Evolutionary conservation across 2,329 filamentous ascomycete species (phyloP), one percentile per base, ranked within the genome.

Genomic region (Cladosporium sp.): DNA sequence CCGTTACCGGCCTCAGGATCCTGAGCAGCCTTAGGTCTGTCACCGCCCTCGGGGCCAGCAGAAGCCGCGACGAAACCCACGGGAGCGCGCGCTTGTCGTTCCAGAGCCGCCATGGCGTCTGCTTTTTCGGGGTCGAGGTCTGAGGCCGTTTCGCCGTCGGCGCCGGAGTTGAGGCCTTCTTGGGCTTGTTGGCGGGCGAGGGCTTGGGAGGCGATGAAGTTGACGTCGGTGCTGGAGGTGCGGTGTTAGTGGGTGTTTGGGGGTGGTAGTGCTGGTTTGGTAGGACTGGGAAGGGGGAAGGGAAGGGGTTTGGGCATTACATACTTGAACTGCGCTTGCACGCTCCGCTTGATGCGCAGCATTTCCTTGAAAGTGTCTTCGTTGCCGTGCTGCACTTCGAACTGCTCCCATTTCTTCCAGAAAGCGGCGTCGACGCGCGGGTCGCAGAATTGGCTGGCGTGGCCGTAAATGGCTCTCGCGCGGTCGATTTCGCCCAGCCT

Each of bases 321-420:
- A 64, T 78, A 82, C 78, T 97, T 97, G 77, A 94, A 98, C 72
- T 96, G 88, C 47, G 93, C 92, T 69, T 96, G 90, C 11, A 98
- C 93, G 69, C 89, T 95, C 66, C 93, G 79, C 78, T 97, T 98
- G 76, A 98, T 90, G 25, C 93, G 85, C 55, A 97, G 77, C 93
- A 98, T 98, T 68, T 98, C 93, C 74, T 95, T 96, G 78, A 94
- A 98, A 0, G 94, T 98, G 68, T 98, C 93, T 68, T 98, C 94
- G 71, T 98, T 98, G 57, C 93, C 93, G 65, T 98, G 93, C 67
- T 94, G 87, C 18, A 97, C 90, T 70, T 98, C 94, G 69, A 98
- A 98, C 49, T 84, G 79, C 69, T 98, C 93, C 93, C 93, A 98
- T 67, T 92, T 94, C 60, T 84, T 79, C 94, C 94, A 98, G 72